Evolutionary conservation across 1,284 basidiomycete species (phyloP).

Genomic region (Tilletiaria anomala): DNA sequence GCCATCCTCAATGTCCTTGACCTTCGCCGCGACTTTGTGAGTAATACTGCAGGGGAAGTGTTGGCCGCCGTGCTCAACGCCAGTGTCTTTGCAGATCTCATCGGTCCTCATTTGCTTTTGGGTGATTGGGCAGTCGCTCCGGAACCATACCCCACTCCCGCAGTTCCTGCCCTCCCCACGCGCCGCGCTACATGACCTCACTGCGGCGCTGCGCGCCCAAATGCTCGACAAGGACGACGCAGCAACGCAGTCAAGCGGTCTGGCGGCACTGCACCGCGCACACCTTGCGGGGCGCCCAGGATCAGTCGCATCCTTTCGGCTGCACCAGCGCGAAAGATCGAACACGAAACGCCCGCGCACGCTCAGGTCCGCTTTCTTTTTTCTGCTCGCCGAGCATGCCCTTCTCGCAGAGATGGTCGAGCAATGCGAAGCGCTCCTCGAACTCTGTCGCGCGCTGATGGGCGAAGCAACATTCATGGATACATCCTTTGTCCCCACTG

Average conservation of each 20-base stretch:
- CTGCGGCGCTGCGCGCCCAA: slow-evolving; percentile 16
- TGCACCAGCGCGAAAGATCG: too few species aligned
- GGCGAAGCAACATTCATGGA: slow-evolving; percentile 24
- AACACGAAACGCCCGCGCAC: too few species aligned
- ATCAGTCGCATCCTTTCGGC: too few species aligned
- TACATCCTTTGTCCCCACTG: not conserved
- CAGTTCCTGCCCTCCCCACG: slow-evolving; percentile 43
- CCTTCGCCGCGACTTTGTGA: slow-evolving; percentile 41
- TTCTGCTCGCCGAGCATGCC: slow-evolving; percentile 28
- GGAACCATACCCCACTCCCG: slow-evolving; percentile 42
- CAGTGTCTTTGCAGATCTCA: slow-evolving; percentile 13
- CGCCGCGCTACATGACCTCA: slow-evolving; percentile 30
- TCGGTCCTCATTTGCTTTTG: slow-evolving; percentile 43
- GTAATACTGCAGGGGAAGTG: not conserved
- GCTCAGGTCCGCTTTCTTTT: slow-evolving; percentile 15
- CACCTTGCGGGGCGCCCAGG: too few species aligned
- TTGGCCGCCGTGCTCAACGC: not conserved
- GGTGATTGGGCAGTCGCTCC: slow-evolving; percentile 42
- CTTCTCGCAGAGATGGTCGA: slow-evolving; percentile 20
- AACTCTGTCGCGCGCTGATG: slow-evolving; percentile 19
- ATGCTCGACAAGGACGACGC: too few species aligned
- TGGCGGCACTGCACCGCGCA: too few species aligned
- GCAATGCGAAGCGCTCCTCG: slow-evolving; percentile 17
- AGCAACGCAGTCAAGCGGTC: too few species aligned
- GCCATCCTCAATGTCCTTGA: slow-evolving; percentile 44